Evolutionary conservation across 176 grass and related monocot species (phyloP).

Genomic region (Aegilops umbellulata): DNA sequence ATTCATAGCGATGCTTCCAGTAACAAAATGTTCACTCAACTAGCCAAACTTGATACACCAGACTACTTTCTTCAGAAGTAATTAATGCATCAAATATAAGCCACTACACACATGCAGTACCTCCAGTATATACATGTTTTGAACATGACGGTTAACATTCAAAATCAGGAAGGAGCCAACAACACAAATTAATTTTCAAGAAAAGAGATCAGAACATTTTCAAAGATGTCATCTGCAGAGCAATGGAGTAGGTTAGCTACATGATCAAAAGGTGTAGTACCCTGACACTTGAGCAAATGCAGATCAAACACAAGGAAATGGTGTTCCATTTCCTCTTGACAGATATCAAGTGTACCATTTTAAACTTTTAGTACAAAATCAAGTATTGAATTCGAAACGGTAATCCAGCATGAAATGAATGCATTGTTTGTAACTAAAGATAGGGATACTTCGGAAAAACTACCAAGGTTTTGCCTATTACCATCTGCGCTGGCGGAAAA

Average conservation of each 20-base stretch:
- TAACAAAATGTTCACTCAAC: not conserved
- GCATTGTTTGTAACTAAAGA: not conserved
- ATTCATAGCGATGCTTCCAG: not conserved
- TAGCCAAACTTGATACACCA: not conserved
- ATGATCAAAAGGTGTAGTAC: not conserved
- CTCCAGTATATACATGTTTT: slow-evolving; percentile 9
- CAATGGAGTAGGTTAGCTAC: not conserved
- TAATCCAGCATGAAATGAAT: not conserved
- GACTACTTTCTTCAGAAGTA: slow-evolving; percentile 15
- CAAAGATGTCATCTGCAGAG: not conserved
- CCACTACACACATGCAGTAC: slow-evolving; percentile 1
- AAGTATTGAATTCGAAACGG: not conserved
- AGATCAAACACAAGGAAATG: slow-evolving; percentile 18
- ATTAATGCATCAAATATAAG: not conserved
- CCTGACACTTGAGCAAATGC: not conserved
- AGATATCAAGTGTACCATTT: not conserved
- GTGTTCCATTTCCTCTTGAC: not conserved
- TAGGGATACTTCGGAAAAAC: not conserved
- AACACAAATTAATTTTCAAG: not conserved
- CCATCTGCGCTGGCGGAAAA: not conserved
- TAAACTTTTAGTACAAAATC: not conserved
- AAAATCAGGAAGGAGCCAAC: not conserved
- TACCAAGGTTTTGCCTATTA: not conserved
- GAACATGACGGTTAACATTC: not conserved
- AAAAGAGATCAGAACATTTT: not conserved